Base-by-base conservation (phyloP, 1,284 basidiomycete genomes). In the Trametes pubescens region DNA sequence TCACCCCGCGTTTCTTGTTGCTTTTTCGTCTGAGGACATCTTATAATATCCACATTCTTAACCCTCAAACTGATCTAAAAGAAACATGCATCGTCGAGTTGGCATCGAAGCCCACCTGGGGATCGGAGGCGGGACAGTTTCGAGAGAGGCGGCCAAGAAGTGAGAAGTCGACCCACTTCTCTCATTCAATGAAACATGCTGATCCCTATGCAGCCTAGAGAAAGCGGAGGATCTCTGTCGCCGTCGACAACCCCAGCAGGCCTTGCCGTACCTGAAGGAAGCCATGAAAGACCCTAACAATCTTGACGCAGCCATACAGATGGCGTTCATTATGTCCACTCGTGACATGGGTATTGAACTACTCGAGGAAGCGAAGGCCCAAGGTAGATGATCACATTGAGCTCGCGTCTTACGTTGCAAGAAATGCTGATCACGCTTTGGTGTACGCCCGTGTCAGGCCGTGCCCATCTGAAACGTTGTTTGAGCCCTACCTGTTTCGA, bases 401-500 rank as follows among this genome's bases (percentile, higher is more conserved):
- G 40, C 18, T 24, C 22, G 21, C 4, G n/a, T 4, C 7, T 4
- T 32, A n/a, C 51, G 26, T n/a, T 18, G n/a, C 8, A 21, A 43
- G 2, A 10, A 6, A 11, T 47, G 52, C 18, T 35, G 24, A 13
- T 22, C 26, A 22, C 32, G 51, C 10, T 38, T 38, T 35, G 6
- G 34, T n/a, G 26, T 22, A 18, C 18, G 22, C 21, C 43, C 24
- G 44, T 9, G 32, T 22, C 37, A 80, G 79, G 80, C 18, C 75
- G 75, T 35, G 64, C 44, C 6, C 53, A 71, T 2, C 60, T 83
- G 34, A 73, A 76, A 47, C 57, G 68, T 21, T 34, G 61, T n/a
- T 60, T 81, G 8, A 75, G 77, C 1, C 64, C 71, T 0, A 71
- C 76, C 16, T 78, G 75, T 57, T 82, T 84, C 59, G 77, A 80